Evolutionary conservation across 2,329 filamentous ascomycete species (phyloP), one percentile per base, ranked within the genome.

Genomic region (Cryphonectria radicalis): DNA sequence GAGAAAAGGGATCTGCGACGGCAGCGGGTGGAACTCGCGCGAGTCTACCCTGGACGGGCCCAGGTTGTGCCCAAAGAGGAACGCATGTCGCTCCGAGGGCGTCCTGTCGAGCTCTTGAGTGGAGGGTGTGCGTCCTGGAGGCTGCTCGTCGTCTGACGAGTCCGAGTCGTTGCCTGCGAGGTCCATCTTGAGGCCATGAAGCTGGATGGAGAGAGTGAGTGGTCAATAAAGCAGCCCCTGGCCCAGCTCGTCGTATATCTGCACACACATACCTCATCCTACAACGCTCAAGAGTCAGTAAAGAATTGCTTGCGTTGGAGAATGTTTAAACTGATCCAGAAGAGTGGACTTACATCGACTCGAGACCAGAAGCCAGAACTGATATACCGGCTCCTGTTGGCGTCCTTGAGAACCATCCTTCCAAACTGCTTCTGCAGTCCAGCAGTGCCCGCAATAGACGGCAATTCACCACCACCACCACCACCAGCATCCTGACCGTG

Each of bases 361-460:
- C 83, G 82, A 2, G 86, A 86, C 86, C 87, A 89, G 74, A 89
- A 88, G 19, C 83, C 83, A 72, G 81, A 87, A 70, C 84, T 84
- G 14, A 88, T 78, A 75, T 88, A 88, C 19, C 83, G 82, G 53
- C 81, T 84, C 17, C 77, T 79, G 7, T 76, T 82, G 10, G 78
- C 74, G 74, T 87, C 84, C 40, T 82, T 78, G 1, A 87, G 75
- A 3, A 87, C 82, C 55, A 88, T 74, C 63, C 85, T 80, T 1
- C 86, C 86, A 71, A 87, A 85, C 17, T 82, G 79, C 25, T 80
- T 80, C 37, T 83, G 81, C 11, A 84, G 72, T 1, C 68, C 69
- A 1, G 74, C 55, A 6, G 71, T 71, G 3, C 70, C 42, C 6
- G 70, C 55, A 0, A 69, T 46, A 7, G 74, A 65, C 4, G 72